phyloP scores from a whole-genome alignment of 257 asterid genomes.

The Linaria vulgaris region DNA sequence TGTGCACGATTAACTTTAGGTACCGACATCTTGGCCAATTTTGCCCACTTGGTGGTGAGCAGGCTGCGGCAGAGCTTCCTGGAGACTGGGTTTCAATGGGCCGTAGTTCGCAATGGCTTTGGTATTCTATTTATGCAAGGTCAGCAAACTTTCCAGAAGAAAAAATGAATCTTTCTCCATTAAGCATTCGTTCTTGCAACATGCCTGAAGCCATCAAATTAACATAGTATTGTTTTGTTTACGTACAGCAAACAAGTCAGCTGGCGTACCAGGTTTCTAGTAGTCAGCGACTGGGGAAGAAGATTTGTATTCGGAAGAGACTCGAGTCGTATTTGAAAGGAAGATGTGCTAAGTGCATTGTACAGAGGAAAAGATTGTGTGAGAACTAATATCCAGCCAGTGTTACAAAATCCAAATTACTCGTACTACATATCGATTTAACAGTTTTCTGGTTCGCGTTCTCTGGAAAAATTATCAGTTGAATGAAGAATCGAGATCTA shows the following conservation, averaged over 20 bases:
- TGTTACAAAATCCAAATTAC: not conserved
- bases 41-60: conserved; percentile 96
- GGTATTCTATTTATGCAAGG: conserved; percentile 98
- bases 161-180: not conserved
- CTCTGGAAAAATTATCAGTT: not conserved
- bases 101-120: conserved; percentile 92
- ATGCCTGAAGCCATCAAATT: not conserved
- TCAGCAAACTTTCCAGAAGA: conserved; percentile 13
- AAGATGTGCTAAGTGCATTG: not conserved
- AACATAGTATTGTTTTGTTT: conserved; percentile 1
- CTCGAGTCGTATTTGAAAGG: conserved; percentile 77
- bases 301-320: conserved; percentile 86
- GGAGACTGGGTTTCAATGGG: conserved; percentile 99
- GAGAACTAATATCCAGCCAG: not conserved
- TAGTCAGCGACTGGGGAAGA: conserved; percentile 82
- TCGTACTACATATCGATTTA: not conserved
- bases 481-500: too few species aligned
- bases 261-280: conserved; percentile 89
- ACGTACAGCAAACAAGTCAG: conserved; percentile 91
- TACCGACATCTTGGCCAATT: conserved; percentile 91
- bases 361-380: too few species aligned
- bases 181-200: not conserved
- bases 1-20: conserved; percentile 31
- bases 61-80: conserved; percentile 97
- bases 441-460: not conserved